Evolutionary conservation across 2,329 filamentous ascomycete species (phyloP), one percentile per base, ranked within the genome.

Genomic region (Aspergillus novoparasiticus): DNA sequence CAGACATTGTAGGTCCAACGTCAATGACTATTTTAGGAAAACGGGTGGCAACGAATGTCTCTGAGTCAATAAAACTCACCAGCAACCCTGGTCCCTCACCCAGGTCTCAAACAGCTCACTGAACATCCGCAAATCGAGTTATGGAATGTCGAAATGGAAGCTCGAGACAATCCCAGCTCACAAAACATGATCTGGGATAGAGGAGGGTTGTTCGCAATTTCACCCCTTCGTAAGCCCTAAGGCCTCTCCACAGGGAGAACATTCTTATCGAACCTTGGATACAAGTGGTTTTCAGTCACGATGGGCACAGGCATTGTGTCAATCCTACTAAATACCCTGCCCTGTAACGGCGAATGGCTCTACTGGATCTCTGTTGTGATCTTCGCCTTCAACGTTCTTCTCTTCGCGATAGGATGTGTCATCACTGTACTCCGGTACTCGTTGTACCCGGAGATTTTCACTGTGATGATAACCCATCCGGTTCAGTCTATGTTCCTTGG

Each of bases 401-500:
- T 80, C 9, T 80, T 80, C 53, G 28, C 34, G 9, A 48, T 74
- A 1, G 74, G 72, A 1, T 68, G 83, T 23, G 62, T 77, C 6
- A 81, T 89, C 53, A 88, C 85, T 1, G 61, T 86, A 1, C 72
- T 89, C 3, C 83, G 90, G 5, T 92, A 92, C 69, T 78, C 79
- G 0, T 69, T 91, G 1, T 92, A 90, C 69, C 89, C 89, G 0
- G 82, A 85, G 62, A 87, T 91, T 34, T 92, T 88, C 84, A 71
- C 63, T 0, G 85, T 84, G 19, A 90, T 92, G 89, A 83, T 92
- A 41, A 78, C 80, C 2, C 87, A 92, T 71, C 88, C 87, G 0
- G 84, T 83, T 1, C 87, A 92, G 70, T 88, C 86, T 1, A 80
- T 92, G 59, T 92, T 92, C 67, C 77, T 92, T 4, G 89, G 86